Conservation (phyloP, 352 stramenopile genomes). For the Phytopythium boreale region DNA sequence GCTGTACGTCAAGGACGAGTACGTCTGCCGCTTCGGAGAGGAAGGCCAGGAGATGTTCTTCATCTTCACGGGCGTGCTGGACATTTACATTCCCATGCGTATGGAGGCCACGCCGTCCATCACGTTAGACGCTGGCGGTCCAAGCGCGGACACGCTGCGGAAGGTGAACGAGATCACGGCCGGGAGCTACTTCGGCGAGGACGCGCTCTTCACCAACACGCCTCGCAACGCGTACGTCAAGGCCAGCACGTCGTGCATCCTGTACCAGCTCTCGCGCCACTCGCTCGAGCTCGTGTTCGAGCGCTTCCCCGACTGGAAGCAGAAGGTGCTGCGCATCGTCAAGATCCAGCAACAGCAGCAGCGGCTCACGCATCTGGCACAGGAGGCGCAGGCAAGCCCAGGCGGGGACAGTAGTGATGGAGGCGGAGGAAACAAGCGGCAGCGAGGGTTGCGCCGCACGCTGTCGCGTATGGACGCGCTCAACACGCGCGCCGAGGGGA, state of each 20-base stretch:
- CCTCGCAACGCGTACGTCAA: slow-evolving; percentile 56
- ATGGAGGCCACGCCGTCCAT: not conserved
- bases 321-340: slow-evolving; percentile 58
- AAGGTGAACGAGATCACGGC: slow-evolving; percentile 64
- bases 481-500: slow-evolving; percentile 44
- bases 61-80: slow-evolving; percentile 53
- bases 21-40: slow-evolving; percentile 51
- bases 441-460: slow-evolving; percentile 16
- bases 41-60: slow-evolving; percentile 70
- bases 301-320: slow-evolving; percentile 57
- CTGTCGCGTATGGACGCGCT: slow-evolving; percentile 41
- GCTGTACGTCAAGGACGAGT: slow-evolving; percentile 53
- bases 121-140: not conserved
- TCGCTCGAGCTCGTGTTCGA: slow-evolving; percentile 62
- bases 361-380: slow-evolving; percentile 34
- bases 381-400: slow-evolving; percentile 28
- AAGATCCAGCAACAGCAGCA: slow-evolving; percentile 68
- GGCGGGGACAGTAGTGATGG: slow-evolving; percentile 12
- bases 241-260: slow-evolving; percentile 59
- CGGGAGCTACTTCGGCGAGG: slow-evolving; percentile 60
- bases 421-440: slow-evolving; percentile 1
- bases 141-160: slow-evolving; percentile 7
- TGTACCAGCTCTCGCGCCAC: slow-evolving; percentile 51
- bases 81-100: slow-evolving; percentile 44
- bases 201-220: slow-evolving; percentile 50